These are phyloP conservation scores for Paramecium pentaurelia DNA, from an alignment of 73 alveolate species.

Conservation along the genomic window DNA sequence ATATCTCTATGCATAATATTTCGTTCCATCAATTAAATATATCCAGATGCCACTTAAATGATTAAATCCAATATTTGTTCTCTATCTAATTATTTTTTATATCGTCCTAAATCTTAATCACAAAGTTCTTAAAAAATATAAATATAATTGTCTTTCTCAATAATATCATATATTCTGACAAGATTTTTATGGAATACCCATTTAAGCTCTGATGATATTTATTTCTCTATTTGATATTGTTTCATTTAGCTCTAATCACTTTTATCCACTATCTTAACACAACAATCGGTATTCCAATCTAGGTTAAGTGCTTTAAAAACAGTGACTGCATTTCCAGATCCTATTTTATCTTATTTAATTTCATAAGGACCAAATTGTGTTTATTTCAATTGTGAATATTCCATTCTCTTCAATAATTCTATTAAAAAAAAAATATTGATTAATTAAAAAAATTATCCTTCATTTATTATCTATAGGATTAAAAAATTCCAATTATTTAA, in stretches of 20 bases:
- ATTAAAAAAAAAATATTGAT: no score
- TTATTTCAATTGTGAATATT: no score
- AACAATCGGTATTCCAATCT: not conserved
- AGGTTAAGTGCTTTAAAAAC: not conserved
- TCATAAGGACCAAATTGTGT: not conserved
- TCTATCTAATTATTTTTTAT: no score
- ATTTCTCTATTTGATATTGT: not conserved
- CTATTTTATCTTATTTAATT: not conserved
- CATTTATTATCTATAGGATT: no score
- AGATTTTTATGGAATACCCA: not conserved
- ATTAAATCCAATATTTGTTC: not conserved
- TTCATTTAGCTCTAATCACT: not conserved
- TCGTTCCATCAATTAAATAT: no score
- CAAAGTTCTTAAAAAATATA: not conserved
- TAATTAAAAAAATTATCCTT: no score
- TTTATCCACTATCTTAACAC: not conserved
- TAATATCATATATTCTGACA: not conserved
- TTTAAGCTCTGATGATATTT: not conserved
- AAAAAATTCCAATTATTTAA: no score
- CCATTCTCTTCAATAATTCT: not conserved
- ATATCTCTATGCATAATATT: not conserved
- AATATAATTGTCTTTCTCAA: not conserved
- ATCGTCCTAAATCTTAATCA: not conserved
- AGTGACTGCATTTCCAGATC: not conserved
- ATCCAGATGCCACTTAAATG: not conserved